A percentile compares a stretch with the other conserved stretches of the same genome.
Evolutionary conservation across 2,329 filamentous ascomycete species (phyloP).

Genomic region (Venturia nashicola): DNA sequence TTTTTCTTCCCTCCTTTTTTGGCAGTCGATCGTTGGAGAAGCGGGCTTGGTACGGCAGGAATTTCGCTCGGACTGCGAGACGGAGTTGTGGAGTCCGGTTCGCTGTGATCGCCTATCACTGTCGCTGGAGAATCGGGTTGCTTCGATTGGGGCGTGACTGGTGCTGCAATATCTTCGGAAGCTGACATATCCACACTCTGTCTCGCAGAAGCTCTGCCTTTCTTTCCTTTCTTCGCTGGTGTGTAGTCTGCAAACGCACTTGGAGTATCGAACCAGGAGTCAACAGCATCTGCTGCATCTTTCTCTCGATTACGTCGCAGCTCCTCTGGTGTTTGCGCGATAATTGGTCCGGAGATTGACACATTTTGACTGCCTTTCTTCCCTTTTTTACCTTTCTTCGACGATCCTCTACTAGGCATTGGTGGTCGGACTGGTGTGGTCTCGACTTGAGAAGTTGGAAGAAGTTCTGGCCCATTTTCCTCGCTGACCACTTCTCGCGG

Average conservation of each 20-base stretch:
- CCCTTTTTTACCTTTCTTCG: conserved; percentile 20
- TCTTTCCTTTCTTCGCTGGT: conserved; percentile 21
- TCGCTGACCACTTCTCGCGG: not conserved
- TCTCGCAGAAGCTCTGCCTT: conserved; percentile 14
- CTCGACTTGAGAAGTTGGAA: conserved; percentile 10
- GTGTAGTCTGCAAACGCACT: conserved; percentile 10
- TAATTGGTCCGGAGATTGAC: not conserved
- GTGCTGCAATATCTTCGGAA: not conserved
- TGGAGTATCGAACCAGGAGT: conserved; percentile 1
- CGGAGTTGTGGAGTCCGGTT: not conserved
- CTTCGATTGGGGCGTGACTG: not conserved
- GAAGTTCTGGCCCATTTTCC: not conserved
- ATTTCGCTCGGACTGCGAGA: not conserved
- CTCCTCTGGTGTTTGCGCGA: not conserved
- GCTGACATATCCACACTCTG: not conserved
- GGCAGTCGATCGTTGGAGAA: conserved; percentile 1
- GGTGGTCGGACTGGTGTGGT: conserved; percentile 12
- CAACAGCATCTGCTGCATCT: conserved; percentile 7
- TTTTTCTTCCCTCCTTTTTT: conserved; percentile 23
- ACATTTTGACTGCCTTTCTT: conserved; percentile 8
- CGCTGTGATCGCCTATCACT: not conserved
- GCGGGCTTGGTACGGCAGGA: not conserved
- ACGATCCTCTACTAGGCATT: conserved; percentile 14
- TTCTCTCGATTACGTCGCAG: conserved; percentile 1
- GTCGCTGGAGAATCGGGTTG: not conserved